These are phyloP conservation scores for Claviceps sp. DNA, from an alignment of 2,329 filamentous ascomycete genomes.

Conservation along the genomic window DNA sequence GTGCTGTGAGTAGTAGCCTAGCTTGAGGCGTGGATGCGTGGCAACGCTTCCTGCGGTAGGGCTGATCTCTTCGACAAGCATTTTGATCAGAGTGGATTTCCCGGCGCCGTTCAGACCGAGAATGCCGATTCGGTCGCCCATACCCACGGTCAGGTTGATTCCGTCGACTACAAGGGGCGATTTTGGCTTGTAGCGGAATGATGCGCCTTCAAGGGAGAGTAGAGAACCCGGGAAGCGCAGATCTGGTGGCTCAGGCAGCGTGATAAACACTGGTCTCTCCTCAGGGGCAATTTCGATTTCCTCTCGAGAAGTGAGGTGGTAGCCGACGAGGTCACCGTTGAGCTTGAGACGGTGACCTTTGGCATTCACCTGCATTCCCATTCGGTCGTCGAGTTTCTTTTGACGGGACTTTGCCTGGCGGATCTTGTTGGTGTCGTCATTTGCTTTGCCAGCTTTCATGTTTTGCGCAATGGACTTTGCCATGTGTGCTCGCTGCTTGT, in stretches of 20 bases:
- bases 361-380: conserved; percentile 60
- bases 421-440: conserved; percentile 73
- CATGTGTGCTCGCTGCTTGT: conserved; percentile 68
- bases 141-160: conserved; percentile 54
- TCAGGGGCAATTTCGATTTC: conserved; percentile 60
- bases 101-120: conserved; percentile 70
- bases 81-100: conserved; percentile 64
- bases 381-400: conserved; percentile 72
- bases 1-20: conserved; percentile 72
- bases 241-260: conserved; percentile 50
- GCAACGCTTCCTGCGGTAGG: conserved; percentile 49
- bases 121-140: conserved; percentile 61
- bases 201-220: conserved; percentile 55
- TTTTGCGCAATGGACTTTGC: conserved; percentile 65
- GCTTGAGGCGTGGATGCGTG: conserved; percentile 52
- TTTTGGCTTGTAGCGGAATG: conserved; percentile 45
- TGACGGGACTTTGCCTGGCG: conserved; percentile 74
- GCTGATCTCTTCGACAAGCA: conserved; percentile 48
- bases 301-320: conserved; percentile 40
- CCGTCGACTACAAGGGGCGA: conserved; percentile 39
- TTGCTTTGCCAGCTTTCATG: conserved; percentile 59
- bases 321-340: conserved; percentile 58
- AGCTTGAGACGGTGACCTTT: conserved; percentile 69
- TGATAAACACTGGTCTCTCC: conserved; percentile 42
- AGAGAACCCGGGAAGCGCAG: conserved; percentile 64